Percentiles rank a stretch among this genome's conserved stretches.
Conservation (phyloP, 2,329 filamentous ascomycete genomes). For the Cordyceps fumosorosea region DNA sequence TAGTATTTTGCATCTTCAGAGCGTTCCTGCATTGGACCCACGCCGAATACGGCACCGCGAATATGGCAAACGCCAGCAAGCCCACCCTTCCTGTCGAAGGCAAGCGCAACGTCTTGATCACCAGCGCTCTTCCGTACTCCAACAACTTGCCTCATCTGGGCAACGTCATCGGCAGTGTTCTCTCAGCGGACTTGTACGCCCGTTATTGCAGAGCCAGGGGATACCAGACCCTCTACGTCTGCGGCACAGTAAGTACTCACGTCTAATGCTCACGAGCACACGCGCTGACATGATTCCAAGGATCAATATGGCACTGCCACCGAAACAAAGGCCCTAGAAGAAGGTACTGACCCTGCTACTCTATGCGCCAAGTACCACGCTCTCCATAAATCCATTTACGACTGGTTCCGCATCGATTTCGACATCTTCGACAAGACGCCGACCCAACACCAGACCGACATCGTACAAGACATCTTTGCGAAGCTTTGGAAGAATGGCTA, state of each 20-base stretch:
- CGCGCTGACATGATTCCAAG: conserved; percentile 10
- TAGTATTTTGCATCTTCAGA: background rate
- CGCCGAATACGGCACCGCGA: conserved; percentile 3
- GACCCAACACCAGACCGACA: conserved; percentile 81
- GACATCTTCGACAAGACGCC: conserved; percentile 93
- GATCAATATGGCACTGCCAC: conserved; percentile 96
- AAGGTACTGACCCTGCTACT: conserved; percentile 72
- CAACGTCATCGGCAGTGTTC: conserved; percentile 80
- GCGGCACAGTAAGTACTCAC: conserved; percentile 47
- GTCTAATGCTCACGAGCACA: background rate
- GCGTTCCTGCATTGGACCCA: background rate
- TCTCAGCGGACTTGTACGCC: conserved; percentile 82
- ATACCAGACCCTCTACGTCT: conserved; percentile 75
- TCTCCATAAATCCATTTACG: conserved; percentile 83
- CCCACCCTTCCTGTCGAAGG: conserved; percentile 60
- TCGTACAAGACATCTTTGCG: conserved; percentile 84
- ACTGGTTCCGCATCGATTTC: conserved; percentile 94
- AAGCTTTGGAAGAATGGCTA: conserved; percentile 85
- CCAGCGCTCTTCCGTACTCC: conserved; percentile 79
- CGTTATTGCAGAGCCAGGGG: conserved; percentile 75
- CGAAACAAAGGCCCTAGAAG: conserved; percentile 90
- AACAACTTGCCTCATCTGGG: conserved; percentile 77
- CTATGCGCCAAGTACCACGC: conserved; percentile 90
- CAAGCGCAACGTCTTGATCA: conserved; percentile 83
- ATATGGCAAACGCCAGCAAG: conserved; percentile 13